Base-by-base conservation (phyloP, 768 basidiomycete genomes). In the Trametes elegans region DNA sequence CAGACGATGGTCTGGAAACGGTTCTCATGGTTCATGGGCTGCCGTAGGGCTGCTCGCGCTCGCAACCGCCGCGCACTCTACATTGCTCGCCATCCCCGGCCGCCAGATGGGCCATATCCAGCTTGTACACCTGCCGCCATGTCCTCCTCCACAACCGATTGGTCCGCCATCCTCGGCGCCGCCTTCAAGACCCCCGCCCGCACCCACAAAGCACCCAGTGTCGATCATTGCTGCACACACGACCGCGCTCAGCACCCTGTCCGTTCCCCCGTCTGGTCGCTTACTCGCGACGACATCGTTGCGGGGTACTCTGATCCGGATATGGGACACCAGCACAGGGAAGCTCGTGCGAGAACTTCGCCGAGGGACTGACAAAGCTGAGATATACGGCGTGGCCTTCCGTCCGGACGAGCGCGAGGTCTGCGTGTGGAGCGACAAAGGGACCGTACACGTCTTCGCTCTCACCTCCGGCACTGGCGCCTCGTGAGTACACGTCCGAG, bases 381-480 rank as follows among this genome's bases (percentile, higher is more conserved):
- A 89, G 64, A 94, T 96, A 39, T 95, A 93, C 69, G 91, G 91
- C 2, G 88, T 94, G 18, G 86, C 88, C 11, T 93, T 95, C 70
- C 80, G 93, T 32, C 85, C 84, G 4, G 92, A 93, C 62, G 94
- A 95, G 64, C 80, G 79, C 53, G 90, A 93, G 61, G 73, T 96
- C 0, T 91, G 90, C 64, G 93, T 91, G 9, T 93, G 92, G 88
- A 94, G 92, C 66, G 93, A 97, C 70, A 97, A 97, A 71, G 93
- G 93, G 31, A 97, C 93, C 0, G 84, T 97, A 7, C 93, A 97
- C 67, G 77, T 94, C 38, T 96, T 95, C 70, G 84, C 88, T 38
- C 76, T 96, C 21, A 68, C 66, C 4, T 76, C 79, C 42, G 77
- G 78, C 35, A 81, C 86, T 18, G 84, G 84, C 7, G 70, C 81